These are phyloP conservation scores for Paulownia fortunei DNA, from an alignment of 257 asterid genomes.

Conservation along the genomic window DNA sequence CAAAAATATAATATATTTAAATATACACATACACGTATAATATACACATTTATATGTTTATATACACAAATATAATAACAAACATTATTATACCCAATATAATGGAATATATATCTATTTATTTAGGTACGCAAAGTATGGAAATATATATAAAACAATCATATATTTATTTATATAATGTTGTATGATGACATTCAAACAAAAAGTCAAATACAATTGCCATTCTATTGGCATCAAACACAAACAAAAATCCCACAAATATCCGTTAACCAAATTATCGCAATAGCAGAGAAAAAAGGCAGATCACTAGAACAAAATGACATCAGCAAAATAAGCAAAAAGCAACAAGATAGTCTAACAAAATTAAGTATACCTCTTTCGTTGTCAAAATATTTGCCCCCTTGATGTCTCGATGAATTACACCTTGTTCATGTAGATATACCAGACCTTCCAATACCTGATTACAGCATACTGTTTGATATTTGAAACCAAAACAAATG, in stretches of 20 bases:
- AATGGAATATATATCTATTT: no score
- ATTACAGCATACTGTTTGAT: constrained; percentile 19
- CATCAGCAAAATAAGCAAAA: constrained; percentile 5
- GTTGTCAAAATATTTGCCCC: constrained; percentile 99
- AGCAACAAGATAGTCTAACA: neutral
- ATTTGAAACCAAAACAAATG: constrained; percentile 29
- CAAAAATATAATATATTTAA: no score
- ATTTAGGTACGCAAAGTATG: no score
- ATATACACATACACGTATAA: no score
- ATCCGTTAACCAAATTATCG: neutral
- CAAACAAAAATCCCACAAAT: neutral
- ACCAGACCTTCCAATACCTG: constrained; percentile 99
- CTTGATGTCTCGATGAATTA: constrained; percentile 98
- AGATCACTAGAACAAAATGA: constrained; percentile 1
- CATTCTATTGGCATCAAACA: neutral
- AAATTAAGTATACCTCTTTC: constrained; percentile 71
- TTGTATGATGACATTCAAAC: no score
- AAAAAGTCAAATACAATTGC: neutral
- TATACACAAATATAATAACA: no score
- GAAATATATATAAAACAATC: no score
- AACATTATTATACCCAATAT: no score
- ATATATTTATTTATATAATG: no score
- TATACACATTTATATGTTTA: no score
- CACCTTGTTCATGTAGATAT: constrained; percentile 98
- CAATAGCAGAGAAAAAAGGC: neutral